phyloP scores from a whole-genome alignment of 2,329 filamentous ascomycete species.

The Hypocrella siamensis region DNA sequence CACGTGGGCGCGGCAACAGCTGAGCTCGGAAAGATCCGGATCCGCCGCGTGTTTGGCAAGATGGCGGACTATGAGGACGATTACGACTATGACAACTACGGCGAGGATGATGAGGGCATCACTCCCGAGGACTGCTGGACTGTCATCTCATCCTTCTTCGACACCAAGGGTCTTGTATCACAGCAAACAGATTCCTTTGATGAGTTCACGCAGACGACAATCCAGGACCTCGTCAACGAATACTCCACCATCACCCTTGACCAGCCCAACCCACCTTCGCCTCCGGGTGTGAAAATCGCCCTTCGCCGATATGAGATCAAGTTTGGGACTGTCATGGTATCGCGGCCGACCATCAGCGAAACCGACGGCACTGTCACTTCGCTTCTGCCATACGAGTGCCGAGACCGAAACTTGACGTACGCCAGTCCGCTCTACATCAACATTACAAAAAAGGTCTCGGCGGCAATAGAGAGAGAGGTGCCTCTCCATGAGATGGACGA shows the following conservation, averaged over 20 bases:
- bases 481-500: slow-evolving; percentile 53
- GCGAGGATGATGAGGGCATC: slow-evolving; percentile 54
- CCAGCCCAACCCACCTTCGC: slow-evolving; percentile 66
- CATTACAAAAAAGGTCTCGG: slow-evolving; percentile 70
- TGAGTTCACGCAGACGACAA: slow-evolving; percentile 85
- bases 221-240: slow-evolving; percentile 88
- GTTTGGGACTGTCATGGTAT: slow-evolving; percentile 80
- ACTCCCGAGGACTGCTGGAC: slow-evolving; percentile 98
- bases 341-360: slow-evolving; percentile 81
- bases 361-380: slow-evolving; percentile 77
- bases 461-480: slow-evolving; percentile 63
- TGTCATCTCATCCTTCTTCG: slow-evolving; percentile 94
- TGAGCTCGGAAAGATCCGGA: too few species aligned
- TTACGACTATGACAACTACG: slow-evolving; percentile 54
- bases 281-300: slow-evolving; percentile 64
- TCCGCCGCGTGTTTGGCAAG: slow-evolving; percentile 1
- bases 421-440: slow-evolving; percentile 80
- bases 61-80: slow-evolving; percentile 43
- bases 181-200: slow-evolving; percentile 98
- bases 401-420: slow-evolving; percentile 90
- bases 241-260: slow-evolving; percentile 87
- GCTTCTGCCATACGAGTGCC: slow-evolving; percentile 85
- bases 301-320: slow-evolving; percentile 90
- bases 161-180: slow-evolving; percentile 85
- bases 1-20: too few species aligned